phyloP scores from a whole-genome alignment of 1,284 basidiomycete genomes.

The Boletus putidus region DNA sequence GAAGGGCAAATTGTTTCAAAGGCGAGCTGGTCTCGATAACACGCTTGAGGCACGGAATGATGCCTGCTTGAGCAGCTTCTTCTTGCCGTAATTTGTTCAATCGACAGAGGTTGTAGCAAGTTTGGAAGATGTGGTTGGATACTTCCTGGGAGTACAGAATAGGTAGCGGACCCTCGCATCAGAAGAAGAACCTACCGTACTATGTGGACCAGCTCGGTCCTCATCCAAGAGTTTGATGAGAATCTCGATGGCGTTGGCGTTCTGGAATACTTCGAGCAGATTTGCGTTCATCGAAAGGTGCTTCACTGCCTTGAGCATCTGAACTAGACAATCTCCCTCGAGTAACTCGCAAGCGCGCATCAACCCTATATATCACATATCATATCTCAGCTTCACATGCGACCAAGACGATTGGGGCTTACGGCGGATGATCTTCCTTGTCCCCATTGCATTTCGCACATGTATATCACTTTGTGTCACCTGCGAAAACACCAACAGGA shows the following conservation, averaged over 20 bases:
- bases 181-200: constrained; percentile 59
- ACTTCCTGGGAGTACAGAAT: constrained; percentile 66
- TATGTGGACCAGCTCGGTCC: constrained; percentile 75
- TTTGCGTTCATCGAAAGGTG: constrained; percentile 92
- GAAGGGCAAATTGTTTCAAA: constrained; percentile 93
- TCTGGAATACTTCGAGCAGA: constrained; percentile 90
- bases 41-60: constrained; percentile 86
- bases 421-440: constrained; percentile 87
- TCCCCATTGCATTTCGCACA: constrained; percentile 88
- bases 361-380: constrained; percentile 54
- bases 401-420: constrained; percentile 38
- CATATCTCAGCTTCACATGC: constrained; percentile 11
- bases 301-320: constrained; percentile 93
- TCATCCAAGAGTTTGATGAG: constrained; percentile 83
- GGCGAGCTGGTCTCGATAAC: constrained; percentile 88
- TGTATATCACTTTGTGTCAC: constrained; percentile 93
- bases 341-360: constrained; percentile 82
- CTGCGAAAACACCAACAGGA: constrained; percentile 91
- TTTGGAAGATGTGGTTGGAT: constrained; percentile 91
- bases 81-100: constrained; percentile 93
- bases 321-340: constrained; percentile 81
- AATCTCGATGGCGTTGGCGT: constrained; percentile 92
- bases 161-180: constrained; percentile 1
- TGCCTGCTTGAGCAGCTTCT: constrained; percentile 93
- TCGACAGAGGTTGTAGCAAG: constrained; percentile 93